Conservation (phyloP, 805 yeast genomes). For the Starmerella gropengiesseri region DNA sequence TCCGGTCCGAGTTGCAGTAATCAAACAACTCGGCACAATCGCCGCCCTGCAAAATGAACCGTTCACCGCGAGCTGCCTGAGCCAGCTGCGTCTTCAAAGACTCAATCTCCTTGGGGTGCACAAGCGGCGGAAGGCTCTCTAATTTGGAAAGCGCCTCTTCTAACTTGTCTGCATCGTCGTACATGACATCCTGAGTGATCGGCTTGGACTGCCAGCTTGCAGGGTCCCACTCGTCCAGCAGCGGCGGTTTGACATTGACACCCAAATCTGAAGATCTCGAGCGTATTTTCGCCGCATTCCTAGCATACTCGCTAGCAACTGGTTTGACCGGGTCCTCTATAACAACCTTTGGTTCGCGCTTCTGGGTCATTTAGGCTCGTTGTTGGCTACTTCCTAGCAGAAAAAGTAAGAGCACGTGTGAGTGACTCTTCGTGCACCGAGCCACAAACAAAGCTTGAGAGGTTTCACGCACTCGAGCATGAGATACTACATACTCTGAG, state of each 20-base stretch:
- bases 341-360: constrained; percentile 23
- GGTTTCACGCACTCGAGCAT: too few relatives aligned
- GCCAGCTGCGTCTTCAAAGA: constrained; percentile 28
- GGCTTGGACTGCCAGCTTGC: constrained; percentile 37
- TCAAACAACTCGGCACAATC: constrained; percentile 38
- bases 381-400: too few relatives aligned
- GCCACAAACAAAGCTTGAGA: too few relatives aligned
- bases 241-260: constrained; percentile 11
- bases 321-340: constrained; percentile 30
- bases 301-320: constrained; percentile 31
- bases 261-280: constrained; percentile 28
- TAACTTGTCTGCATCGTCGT: constrained; percentile 31
- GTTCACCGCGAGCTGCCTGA: constrained; percentile 35
- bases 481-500: too few relatives aligned
- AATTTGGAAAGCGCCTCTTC: constrained; percentile 34
- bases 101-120: constrained; percentile 33
- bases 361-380: background rate
- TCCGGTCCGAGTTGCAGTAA: constrained; percentile 33
- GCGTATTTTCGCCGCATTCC: constrained; percentile 32
- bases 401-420: too few relatives aligned
- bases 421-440: too few relatives aligned
- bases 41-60: constrained; percentile 37
- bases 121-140: constrained; percentile 36
- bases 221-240: constrained; percentile 30
- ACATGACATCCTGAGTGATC: constrained; percentile 35